These are phyloP conservation scores for Oryza rufipogon DNA, from an alignment of 176 grass and related monocot species.

Conservation along the genomic window DNA sequence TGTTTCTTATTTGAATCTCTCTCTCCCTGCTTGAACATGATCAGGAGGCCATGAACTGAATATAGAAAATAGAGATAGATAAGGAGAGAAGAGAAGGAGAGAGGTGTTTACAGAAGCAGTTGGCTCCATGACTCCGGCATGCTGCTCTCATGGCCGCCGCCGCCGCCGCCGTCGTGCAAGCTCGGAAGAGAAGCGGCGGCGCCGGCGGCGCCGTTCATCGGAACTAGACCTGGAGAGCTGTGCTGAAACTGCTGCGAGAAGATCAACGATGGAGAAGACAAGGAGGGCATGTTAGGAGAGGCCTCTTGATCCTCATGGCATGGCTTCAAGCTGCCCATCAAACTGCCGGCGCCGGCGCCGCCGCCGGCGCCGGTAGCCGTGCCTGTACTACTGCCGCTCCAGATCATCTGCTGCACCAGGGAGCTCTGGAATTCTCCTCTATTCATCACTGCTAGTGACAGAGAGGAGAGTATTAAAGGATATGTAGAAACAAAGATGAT, in stretches of 20 bases:
- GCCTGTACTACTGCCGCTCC: constrained; percentile 35
- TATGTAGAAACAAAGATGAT: neutral
- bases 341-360: constrained; percentile 38
- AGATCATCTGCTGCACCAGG: constrained; percentile 85
- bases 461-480: neutral
- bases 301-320: constrained; percentile 53
- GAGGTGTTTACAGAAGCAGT: constrained; percentile 69
- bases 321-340: constrained; percentile 59
- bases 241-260: constrained; percentile 56
- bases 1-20: constrained; percentile 2
- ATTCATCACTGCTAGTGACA: constrained; percentile 49
- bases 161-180: constrained; percentile 25
- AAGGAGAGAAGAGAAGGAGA: constrained; percentile 11
- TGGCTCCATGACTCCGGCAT: constrained; percentile 91
- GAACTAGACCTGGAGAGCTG: constrained; percentile 36
- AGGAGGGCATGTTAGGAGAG: constrained; percentile 62
- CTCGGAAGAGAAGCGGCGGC: constrained; percentile 27
- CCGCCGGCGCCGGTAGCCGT: neutral
- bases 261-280: constrained; percentile 65
- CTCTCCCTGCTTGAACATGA: constrained; percentile 3
- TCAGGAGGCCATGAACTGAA: neutral
- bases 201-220: constrained; percentile 29
- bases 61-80: neutral
- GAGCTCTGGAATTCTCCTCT: constrained; percentile 78
- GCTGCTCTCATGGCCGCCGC: constrained; percentile 43